These are phyloP conservation scores for Lentinula edodes DNA, from an alignment of 768 basidiomycete genomes.

Conservation along the genomic window DNA sequence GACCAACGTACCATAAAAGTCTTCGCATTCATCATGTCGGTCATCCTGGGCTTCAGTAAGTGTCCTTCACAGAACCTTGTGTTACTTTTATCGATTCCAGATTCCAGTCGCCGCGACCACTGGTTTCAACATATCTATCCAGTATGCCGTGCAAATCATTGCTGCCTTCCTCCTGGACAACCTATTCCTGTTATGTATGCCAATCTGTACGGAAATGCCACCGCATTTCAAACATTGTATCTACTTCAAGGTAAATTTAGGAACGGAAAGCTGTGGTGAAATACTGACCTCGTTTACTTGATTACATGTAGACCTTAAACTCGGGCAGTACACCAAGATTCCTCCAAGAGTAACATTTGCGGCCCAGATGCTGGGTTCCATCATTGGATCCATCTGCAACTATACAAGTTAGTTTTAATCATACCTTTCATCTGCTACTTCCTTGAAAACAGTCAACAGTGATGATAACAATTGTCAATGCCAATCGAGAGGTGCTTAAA, in stretches of 20 bases:
- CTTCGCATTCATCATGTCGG: conserved; percentile 28
- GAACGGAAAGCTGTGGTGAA: neutral
- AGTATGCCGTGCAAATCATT: conserved; percentile 44
- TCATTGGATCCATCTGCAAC: conserved; percentile 47
- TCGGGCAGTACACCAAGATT: conserved; percentile 52
- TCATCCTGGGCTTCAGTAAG: conserved; percentile 39
- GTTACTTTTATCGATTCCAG: neutral
- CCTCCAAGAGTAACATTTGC: conserved; percentile 44
- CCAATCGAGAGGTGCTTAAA: conserved; percentile 38
- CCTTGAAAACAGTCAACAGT: conserved; percentile 20
- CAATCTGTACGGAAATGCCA: conserved; percentile 48
- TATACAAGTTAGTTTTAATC: conserved; percentile 33
- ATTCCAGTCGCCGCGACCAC: conserved; percentile 33
- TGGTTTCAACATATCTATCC: conserved; percentile 41
- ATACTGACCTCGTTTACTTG: neutral
- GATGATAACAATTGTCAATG: conserved; percentile 42
- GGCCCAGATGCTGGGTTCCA: conserved; percentile 44
- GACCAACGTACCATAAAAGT: conserved; percentile 8
- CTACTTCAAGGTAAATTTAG: conserved; percentile 37
- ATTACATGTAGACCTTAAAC: conserved; percentile 33
- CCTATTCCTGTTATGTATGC: conserved; percentile 54
- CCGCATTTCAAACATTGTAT: conserved; percentile 46
- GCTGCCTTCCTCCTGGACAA: conserved; percentile 43
- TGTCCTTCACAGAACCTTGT: neutral
- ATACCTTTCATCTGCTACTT: neutral